Evolutionary conservation across 164 flowering plant species (phyloP).

Genomic region (Santalum album): DNA sequence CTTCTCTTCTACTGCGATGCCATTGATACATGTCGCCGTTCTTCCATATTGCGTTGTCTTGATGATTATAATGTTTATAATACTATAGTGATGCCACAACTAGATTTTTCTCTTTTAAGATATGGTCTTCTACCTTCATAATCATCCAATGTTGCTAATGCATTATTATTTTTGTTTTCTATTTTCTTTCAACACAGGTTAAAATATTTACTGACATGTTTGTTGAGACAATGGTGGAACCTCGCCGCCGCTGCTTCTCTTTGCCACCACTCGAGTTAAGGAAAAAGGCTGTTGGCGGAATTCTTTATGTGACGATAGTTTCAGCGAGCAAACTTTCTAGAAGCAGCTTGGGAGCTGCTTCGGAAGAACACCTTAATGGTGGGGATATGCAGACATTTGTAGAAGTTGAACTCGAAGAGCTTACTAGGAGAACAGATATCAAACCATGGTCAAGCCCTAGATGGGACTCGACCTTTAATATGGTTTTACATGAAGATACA

Average conservation of each 20-base stretch:
- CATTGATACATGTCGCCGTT: no score
- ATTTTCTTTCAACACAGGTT: conserved; percentile 35
- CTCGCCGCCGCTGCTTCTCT: conserved; percentile 72
- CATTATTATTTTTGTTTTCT: no score
- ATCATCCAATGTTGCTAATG: no score
- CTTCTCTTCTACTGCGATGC: no score
- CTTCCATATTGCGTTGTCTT: no score
- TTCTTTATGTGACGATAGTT: conserved; percentile 56
- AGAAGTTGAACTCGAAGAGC: conserved; percentile 79
- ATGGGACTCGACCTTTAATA: conserved; percentile 81
- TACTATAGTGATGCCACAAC: no score
- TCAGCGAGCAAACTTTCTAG: conserved; percentile 51
- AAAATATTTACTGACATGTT: conserved; percentile 67
- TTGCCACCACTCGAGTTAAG: conserved; percentile 55
- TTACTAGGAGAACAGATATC: conserved; percentile 64
- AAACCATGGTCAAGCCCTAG: conserved; percentile 51
- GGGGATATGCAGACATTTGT: conserved; percentile 55
- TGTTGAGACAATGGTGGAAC: conserved; percentile 90
- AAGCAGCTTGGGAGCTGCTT: conserved; percentile 24
- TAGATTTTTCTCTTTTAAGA: no score
- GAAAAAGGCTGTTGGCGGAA: conserved; percentile 72
- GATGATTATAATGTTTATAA: no score
- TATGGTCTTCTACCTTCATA: no score
- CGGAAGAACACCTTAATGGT: conserved; percentile 28
- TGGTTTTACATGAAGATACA: conserved; percentile 65